Evolutionary conservation across 192 early-diverging fungal species (phyloP).

Genomic region (Backusella circina): DNA sequence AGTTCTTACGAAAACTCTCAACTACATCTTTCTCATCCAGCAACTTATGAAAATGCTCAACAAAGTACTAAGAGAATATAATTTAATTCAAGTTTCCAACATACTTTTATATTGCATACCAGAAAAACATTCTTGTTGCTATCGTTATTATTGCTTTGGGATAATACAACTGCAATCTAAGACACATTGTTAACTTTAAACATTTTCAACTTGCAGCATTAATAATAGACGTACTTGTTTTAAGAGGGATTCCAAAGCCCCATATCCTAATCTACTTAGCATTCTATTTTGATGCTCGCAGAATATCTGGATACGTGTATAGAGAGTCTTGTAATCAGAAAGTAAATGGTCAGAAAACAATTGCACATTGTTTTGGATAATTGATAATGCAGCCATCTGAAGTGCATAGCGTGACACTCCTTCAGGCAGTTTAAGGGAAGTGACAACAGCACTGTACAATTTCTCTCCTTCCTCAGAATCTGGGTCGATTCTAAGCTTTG

Average conservation of each 20-base stretch:
- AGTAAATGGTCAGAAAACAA: conserved; percentile 32
- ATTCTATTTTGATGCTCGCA: conserved; percentile 35
- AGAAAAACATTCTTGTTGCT: not conserved
- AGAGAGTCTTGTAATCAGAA: conserved; percentile 29
- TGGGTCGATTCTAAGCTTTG: conserved; percentile 25
- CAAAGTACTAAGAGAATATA: conserved; percentile 35
- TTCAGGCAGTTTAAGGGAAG: not conserved
- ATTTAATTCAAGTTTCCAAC: not conserved
- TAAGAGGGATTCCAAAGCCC: conserved; percentile 34
- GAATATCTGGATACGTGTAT: conserved; percentile 19
- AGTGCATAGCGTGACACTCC: not conserved
- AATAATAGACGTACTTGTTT: conserved; percentile 26
- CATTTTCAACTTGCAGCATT: not conserved
- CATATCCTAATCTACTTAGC: conserved; percentile 32
- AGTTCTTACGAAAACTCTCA: conserved; percentile 44
- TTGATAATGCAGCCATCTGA: conserved; percentile 31
- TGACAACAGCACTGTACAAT: conserved; percentile 6
- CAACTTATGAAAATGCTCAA: conserved; percentile 37
- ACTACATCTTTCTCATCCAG: conserved; percentile 34
- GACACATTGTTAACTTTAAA: not conserved
- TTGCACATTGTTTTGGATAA: conserved; percentile 33
- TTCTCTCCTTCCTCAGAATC: not conserved
- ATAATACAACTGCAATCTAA: not conserved
- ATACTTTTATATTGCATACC: not conserved
- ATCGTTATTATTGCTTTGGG: not conserved